Conservation (phyloP, 2,329 filamentous ascomycete genomes). For the Fusarium sp. region DNA sequence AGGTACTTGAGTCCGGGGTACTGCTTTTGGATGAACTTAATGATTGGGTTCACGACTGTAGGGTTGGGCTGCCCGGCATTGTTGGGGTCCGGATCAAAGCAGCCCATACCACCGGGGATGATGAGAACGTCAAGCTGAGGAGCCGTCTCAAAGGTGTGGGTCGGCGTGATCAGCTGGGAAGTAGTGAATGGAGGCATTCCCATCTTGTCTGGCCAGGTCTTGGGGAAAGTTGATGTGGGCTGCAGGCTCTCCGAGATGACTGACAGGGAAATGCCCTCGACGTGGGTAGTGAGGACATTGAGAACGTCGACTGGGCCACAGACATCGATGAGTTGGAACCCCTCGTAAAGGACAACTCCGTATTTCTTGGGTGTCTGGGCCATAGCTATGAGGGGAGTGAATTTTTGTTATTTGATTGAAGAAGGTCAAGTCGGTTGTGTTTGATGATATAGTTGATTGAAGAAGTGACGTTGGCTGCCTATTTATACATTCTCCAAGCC, state of each 20-base stretch:
- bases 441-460: background rate
- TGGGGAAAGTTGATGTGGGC: conserved; percentile 20
- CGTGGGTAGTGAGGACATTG: conserved; percentile 17
- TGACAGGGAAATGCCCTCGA: conserved; percentile 11
- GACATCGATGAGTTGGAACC: conserved; percentile 53
- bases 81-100: conserved; percentile 16
- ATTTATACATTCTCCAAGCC: background rate
- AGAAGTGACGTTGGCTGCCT: background rate
- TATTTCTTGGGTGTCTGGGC: background rate
- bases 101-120: conserved; percentile 65
- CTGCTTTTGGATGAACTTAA: conserved; percentile 54
- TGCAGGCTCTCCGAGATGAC: conserved; percentile 17
- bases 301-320: conserved; percentile 34
- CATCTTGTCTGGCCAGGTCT: conserved; percentile 21
- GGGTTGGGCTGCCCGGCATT: conserved; percentile 38
- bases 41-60: conserved; percentile 44
- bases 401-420: background rate
- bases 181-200: conserved; percentile 21
- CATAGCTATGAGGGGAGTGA: background rate
- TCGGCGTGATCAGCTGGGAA: conserved; percentile 41
- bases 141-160: conserved; percentile 57
- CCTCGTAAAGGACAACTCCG: conserved; percentile 51
- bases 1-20: conserved; percentile 59
- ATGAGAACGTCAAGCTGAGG: conserved; percentile 66
- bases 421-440: background rate